Conservation (phyloP, 176 grass and related monocot genomes). For the Bolboschoenus planiculmis region DNA sequence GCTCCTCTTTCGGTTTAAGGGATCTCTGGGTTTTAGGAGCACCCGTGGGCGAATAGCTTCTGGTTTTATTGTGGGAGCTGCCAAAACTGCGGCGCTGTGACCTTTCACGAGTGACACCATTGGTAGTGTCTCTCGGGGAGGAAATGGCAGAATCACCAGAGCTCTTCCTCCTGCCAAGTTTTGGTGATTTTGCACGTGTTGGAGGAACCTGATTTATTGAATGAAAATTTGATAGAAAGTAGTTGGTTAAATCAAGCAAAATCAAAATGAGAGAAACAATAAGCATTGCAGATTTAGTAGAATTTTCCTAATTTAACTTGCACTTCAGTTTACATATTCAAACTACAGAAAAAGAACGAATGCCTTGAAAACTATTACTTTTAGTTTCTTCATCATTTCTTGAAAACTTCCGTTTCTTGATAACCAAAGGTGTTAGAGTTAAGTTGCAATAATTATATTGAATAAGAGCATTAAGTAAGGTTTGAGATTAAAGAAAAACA, state of each 20-base stretch:
- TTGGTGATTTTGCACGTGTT: slow-evolving; percentile 46
- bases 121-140: neutral
- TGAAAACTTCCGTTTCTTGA: neutral
- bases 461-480: neutral
- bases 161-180: slow-evolving; percentile 38
- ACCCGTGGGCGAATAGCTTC: slow-evolving; percentile 2
- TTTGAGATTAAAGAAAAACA: slow-evolving; percentile 7
- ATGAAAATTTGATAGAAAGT: neutral
- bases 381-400: no score
- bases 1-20: slow-evolving; percentile 5
- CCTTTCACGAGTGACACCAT: neutral
- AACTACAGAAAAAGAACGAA: neutral
- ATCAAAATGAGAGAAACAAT: neutral
- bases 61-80: neutral
- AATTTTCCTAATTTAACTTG: neutral
- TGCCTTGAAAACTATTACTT: neutral
- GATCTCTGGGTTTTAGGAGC: neutral
- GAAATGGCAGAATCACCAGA: neutral
- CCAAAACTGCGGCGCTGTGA: slow-evolving; percentile 14
- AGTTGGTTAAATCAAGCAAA: neutral
- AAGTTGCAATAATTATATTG: neutral
- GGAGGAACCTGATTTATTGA: slow-evolving; percentile 25
- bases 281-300: neutral
- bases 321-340: neutral
- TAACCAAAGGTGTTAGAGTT: no score